Percentiles rank a stretch among this genome's conserved stretches.
Conservation (phyloP, 2,329 filamentous ascomycete species). For the Sclerotinia sclerotiorum region DNA sequence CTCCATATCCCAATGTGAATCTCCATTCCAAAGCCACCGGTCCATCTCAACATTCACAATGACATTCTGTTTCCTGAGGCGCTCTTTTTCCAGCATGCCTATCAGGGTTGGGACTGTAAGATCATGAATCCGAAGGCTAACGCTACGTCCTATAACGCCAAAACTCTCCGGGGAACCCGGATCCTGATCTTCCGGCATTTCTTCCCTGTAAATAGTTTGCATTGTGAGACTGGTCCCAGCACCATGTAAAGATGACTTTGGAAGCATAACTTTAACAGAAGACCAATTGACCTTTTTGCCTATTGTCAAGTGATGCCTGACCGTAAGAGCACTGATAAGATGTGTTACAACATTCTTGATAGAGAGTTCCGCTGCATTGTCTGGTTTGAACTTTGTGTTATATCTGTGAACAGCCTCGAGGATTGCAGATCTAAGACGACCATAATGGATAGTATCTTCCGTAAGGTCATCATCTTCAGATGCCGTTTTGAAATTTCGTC, state of each 20-base stretch:
- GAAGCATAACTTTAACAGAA: slow-evolving; percentile 54
- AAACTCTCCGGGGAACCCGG: rapidly evolving
- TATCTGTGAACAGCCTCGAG: slow-evolving; percentile 43
- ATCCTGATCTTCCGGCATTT: neutral
- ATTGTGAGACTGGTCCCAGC: slow-evolving; percentile 53
- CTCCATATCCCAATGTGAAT: slow-evolving; percentile 59
- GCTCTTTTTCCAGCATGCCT: slow-evolving; percentile 72
- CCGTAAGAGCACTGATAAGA: neutral
- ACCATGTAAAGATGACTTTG: slow-evolving; percentile 69
- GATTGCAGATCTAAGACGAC: slow-evolving; percentile 65
- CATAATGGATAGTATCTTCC: slow-evolving; percentile 74
- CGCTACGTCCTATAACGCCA: slow-evolving; percentile 8
- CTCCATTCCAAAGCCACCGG: slow-evolving; percentile 42
- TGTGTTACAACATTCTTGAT: neutral
- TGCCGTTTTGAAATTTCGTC: slow-evolving; percentile 55
- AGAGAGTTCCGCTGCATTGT: neutral
- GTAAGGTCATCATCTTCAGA: slow-evolving; percentile 61
- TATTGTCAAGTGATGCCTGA: neutral
- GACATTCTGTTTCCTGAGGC: slow-evolving; percentile 64
- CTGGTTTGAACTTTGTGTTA: too few species aligned
- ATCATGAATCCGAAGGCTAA: slow-evolving; percentile 48
- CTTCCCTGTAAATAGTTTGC: slow-evolving; percentile 42
- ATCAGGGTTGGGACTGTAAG: slow-evolving; percentile 67
- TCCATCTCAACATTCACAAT: slow-evolving; percentile 64
- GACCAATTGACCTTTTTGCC: neutral